phyloP scores from a whole-genome alignment of 192 early-diverging fungal species.

The Backusella liffmaniae region DNA sequence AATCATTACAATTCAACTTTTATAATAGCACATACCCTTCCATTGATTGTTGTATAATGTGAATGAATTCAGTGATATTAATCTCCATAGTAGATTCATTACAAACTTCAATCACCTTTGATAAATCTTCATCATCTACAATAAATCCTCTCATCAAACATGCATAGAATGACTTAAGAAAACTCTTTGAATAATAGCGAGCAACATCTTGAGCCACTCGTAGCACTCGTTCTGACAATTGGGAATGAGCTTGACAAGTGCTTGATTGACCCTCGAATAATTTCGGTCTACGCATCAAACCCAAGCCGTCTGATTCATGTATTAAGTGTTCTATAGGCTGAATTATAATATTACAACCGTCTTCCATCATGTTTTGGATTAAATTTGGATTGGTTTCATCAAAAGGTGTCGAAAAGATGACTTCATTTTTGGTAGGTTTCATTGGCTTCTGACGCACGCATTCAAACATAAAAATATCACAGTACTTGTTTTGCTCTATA shows the following conservation, averaged over 20 bases:
- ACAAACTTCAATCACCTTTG: constrained; percentile 42
- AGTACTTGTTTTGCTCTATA: constrained; percentile 15
- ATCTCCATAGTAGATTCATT: constrained; percentile 46
- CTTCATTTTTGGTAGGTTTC: constrained; percentile 18
- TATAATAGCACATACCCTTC: not conserved
- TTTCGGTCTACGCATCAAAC: constrained; percentile 11
- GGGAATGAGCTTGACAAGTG: not conserved
- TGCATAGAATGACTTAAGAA: constrained; percentile 48
- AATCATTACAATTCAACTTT: not conserved
- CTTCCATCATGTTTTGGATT: not conserved
- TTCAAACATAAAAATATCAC: constrained; percentile 45
- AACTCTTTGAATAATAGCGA: constrained; percentile 49
- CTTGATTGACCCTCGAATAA: constrained; percentile 24
- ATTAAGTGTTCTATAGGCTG: constrained; percentile 8
- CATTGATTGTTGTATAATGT: constrained; percentile 23
- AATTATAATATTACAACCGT: constrained; percentile 1
- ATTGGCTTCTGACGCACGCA: constrained; percentile 49
- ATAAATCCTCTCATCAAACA: constrained; percentile 44
- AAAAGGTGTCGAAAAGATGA: not conserved
- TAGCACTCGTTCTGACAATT: constrained; percentile 20
- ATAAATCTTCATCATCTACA: constrained; percentile 42
- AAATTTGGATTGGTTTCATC: constrained; percentile 12
- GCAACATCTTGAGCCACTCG: constrained; percentile 37
- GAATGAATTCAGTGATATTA: constrained; percentile 53
- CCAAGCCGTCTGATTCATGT: constrained; percentile 25